phyloP scores from a whole-genome alignment of 192 early-diverging fungal genomes.

The Backusella circina region DNA sequence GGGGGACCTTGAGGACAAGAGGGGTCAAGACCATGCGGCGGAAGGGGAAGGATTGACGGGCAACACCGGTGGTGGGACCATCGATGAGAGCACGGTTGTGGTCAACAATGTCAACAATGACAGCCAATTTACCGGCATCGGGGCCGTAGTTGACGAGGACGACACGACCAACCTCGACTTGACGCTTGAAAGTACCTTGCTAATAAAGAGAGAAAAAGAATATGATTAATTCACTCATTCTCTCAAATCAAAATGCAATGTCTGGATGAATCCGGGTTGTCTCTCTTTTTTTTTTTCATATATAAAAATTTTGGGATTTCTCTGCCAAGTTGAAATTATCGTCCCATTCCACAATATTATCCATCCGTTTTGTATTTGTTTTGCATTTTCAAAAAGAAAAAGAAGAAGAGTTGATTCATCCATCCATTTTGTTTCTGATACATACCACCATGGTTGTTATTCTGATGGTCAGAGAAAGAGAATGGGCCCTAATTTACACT shows the following conservation, averaged over 20 bases:
- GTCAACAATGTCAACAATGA: conserved; percentile 99
- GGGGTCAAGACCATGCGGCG: conserved; percentile 90
- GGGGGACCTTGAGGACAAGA: conserved; percentile 85
- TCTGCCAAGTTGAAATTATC: background rate
- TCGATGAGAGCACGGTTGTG: conserved; percentile 97
- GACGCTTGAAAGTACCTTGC: conserved; percentile 75
- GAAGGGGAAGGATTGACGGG: conserved; percentile 84
- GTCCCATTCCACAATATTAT: no score
- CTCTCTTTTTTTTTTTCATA: no score
- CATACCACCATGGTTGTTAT: conserved; percentile 34
- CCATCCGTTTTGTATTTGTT: background rate
- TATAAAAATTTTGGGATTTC: background rate
- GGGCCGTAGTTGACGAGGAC: conserved; percentile 93
- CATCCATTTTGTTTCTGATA: conserved; percentile 4
- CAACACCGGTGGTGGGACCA: conserved; percentile 93
- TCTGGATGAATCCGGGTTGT: background rate
- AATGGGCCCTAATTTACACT: conserved; percentile 9
- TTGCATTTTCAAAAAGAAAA: background rate
- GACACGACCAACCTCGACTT: conserved; percentile 98
- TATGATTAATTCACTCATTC: background rate
- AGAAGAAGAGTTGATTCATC: conserved; percentile 4
- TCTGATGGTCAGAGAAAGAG: conserved; percentile 24
- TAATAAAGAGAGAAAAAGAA: conserved; percentile 21
- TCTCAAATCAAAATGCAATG: background rate
- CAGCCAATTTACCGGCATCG: conserved; percentile 95